phyloP scores from a whole-genome alignment of 2,329 filamentous ascomycete genomes.

The Stylonectria norvegica region DNA sequence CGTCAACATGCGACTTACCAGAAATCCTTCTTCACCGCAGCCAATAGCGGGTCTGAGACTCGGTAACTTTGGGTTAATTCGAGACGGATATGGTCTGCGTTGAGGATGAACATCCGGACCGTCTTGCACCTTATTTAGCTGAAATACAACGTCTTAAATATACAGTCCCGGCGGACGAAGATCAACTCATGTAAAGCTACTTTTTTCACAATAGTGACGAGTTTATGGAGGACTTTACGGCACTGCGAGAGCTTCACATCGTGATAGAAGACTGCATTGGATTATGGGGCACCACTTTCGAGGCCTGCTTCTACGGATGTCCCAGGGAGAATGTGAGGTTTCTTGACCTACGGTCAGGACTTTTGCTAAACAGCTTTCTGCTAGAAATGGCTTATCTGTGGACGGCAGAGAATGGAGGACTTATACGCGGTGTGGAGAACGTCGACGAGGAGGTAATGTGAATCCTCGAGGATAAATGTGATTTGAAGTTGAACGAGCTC shows the following conservation, averaged over 20 bases:
- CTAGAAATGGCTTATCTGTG: slow-evolving; percentile 6
- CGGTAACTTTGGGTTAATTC: slow-evolving; percentile 17
- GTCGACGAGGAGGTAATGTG: slow-evolving; percentile 7
- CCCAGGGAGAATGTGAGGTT: slow-evolving; percentile 11
- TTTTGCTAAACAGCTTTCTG: slow-evolving; percentile 8
- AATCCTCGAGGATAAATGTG: neutral
- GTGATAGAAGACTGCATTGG: slow-evolving; percentile 3
- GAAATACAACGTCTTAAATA: slow-evolving; percentile 15
- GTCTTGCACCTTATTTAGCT: slow-evolving; percentile 4
- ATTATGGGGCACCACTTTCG: slow-evolving; percentile 3
- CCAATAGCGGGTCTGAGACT: slow-evolving; percentile 4
- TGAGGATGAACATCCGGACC: slow-evolving; percentile 1
- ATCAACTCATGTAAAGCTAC: slow-evolving; percentile 3
- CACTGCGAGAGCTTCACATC: slow-evolving; percentile 10
- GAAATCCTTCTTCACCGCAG: slow-evolving; percentile 4
- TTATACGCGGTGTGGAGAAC: slow-evolving; percentile 8
- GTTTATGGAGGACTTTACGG: slow-evolving; percentile 6
- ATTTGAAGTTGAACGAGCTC: neutral
- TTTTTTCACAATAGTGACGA: slow-evolving; percentile 5
- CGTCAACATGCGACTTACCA: slow-evolving; percentile 4
- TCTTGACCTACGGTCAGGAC: slow-evolving; percentile 9
- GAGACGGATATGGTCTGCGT: slow-evolving; percentile 14
- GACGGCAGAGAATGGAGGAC: neutral
- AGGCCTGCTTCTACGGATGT: slow-evolving; percentile 7
- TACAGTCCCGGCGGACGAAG: slow-evolving; percentile 1